phyloP scores from a whole-genome alignment of 2,329 filamentous ascomycete species.

The Aspergillus costaricaensis region DNA sequence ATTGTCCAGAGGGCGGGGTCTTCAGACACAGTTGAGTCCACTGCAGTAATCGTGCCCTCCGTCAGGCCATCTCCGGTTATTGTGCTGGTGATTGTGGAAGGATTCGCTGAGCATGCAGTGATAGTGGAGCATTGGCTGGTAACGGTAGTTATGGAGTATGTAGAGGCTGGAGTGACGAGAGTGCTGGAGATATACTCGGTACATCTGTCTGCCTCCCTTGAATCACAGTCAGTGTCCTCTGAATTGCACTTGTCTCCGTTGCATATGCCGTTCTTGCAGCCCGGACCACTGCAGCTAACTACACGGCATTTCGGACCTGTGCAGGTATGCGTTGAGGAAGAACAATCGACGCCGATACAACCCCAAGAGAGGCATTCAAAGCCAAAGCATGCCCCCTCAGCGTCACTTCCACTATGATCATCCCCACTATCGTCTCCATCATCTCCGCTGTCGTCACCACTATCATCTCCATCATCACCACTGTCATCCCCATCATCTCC shows the following conservation, averaged over 20 bases:
- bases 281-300: slow-evolving; percentile 17
- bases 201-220: slow-evolving; percentile 16
- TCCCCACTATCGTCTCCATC: neutral
- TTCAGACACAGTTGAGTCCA: neutral
- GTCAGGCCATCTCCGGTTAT: slow-evolving; percentile 4
- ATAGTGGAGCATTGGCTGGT: slow-evolving; percentile 17
- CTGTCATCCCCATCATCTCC: too few species aligned
- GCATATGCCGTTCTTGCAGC: slow-evolving; percentile 16
- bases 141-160: slow-evolving; percentile 15
- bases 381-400: slow-evolving; percentile 9
- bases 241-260: slow-evolving; percentile 13
- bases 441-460: too few species aligned
- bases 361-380: slow-evolving; percentile 15
- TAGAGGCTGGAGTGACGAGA: slow-evolving; percentile 11
- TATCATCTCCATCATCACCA: too few species aligned
- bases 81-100: slow-evolving; percentile 16
- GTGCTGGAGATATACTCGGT: slow-evolving; percentile 16
- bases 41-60: slow-evolving; percentile 5
- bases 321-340: slow-evolving; percentile 4
- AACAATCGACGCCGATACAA: slow-evolving; percentile 16
- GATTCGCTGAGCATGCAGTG: slow-evolving; percentile 18
- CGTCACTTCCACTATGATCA: neutral
- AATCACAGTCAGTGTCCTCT: slow-evolving; percentile 19
- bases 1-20: neutral
- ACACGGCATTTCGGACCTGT: slow-evolving; percentile 10